A percentile compares a stretch with the other conserved stretches of the same genome.
Conservation (phyloP, 306 rosid species). For the Hippophae tibetana region DNA sequence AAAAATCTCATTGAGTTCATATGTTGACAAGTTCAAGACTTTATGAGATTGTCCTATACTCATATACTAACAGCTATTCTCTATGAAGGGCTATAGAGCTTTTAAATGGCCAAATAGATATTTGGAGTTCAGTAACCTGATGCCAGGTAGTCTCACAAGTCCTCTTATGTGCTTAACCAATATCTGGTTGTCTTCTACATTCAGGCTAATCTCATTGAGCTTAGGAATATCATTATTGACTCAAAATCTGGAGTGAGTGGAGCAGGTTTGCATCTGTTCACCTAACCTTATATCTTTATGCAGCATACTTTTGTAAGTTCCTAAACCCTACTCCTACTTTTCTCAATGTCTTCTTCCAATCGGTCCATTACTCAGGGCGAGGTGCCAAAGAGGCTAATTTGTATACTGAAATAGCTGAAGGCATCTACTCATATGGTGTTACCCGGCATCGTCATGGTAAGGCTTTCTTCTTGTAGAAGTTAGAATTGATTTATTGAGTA, state of each 20-base stretch:
- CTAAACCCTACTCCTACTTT: background rate
- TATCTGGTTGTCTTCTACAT: no score
- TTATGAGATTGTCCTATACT: no score
- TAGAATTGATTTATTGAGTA: background rate
- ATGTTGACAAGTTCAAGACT: no score
- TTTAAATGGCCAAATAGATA: no score
- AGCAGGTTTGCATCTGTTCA: conserved; percentile 59
- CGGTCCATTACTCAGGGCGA: conserved; percentile 58
- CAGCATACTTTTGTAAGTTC: conserved; percentile 1
- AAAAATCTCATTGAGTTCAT: no score
- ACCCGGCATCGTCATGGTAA: conserved; percentile 93
- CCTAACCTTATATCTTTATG: conserved; percentile 2
- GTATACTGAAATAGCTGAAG: conserved; percentile 84
- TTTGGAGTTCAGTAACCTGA: no score
- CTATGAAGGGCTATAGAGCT: no score
- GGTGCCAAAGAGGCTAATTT: conserved; percentile 73
- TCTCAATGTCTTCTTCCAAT: conserved; percentile 8
- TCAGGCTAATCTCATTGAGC: conserved; percentile 33
- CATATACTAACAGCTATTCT: no score
- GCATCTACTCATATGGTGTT: conserved; percentile 74
- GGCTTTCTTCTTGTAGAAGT: conserved; percentile 8
- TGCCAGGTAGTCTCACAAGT: no score
- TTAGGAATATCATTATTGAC: conserved; percentile 58
- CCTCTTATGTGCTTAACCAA: no score
- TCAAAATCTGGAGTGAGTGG: conserved; percentile 97